Percentiles rank a stretch among this genome's conserved stretches.
Evolutionary conservation across 2,329 filamentous ascomycete genomes (phyloP).

Genomic region (Allantophomopsis lycopodina): DNA sequence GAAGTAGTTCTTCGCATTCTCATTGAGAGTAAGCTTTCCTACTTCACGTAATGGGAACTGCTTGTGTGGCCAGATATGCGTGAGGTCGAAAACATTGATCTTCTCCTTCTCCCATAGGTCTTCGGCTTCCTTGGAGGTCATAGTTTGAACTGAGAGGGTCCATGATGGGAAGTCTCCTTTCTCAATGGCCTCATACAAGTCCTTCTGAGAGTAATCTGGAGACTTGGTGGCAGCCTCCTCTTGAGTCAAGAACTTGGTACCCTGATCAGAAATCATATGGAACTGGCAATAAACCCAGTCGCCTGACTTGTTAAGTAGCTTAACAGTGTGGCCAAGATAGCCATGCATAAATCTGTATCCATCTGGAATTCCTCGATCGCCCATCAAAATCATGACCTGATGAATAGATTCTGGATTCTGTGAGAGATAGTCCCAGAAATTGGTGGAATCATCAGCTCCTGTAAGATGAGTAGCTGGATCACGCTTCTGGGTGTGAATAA

Average conservation of each 20-base stretch:
- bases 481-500: constrained; percentile 67
- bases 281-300: constrained; percentile 39
- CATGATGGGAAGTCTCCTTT: constrained; percentile 37
- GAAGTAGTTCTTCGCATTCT: constrained; percentile 41
- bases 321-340: constrained; percentile 39
- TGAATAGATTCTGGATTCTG: constrained; percentile 40
- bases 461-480: constrained; percentile 55
- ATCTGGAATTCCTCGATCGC: constrained; percentile 39
- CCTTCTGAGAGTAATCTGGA: constrained; percentile 36
- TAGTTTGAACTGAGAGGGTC: constrained; percentile 37
- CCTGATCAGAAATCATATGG: constrained; percentile 37
- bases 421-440: constrained; percentile 52
- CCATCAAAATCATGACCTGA: constrained; percentile 43
- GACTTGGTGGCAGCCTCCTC: constrained; percentile 28
- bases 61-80: constrained; percentile 36
- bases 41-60: constrained; percentile 31
- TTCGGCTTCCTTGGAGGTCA: constrained; percentile 35
- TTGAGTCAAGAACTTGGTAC: constrained; percentile 34
- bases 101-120: constrained; percentile 26
- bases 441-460: constrained; percentile 43
- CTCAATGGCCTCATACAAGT: constrained; percentile 38
- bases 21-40: constrained; percentile 31
- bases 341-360: constrained; percentile 39
- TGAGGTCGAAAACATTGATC: constrained; percentile 38
- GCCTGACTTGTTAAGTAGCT: constrained; percentile 38